These are phyloP conservation scores for Lactifluus piperatus DNA, from an alignment of 768 basidiomycete genomes.

Conservation along the genomic window DNA sequence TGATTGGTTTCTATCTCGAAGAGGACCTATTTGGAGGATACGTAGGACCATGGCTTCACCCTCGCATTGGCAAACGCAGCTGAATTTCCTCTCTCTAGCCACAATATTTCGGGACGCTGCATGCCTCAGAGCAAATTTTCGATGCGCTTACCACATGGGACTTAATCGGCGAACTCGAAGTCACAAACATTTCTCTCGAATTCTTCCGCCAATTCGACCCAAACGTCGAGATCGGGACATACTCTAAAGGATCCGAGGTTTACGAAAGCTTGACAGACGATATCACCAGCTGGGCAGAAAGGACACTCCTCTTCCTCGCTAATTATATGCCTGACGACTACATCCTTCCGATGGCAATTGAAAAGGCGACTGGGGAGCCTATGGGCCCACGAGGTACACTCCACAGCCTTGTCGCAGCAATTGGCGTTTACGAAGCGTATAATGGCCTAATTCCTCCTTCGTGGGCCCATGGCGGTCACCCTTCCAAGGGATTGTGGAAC, in stretches of 20 bases:
- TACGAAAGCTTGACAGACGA: neutral
- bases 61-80: neutral
- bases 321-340: neutral
- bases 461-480: neutral
- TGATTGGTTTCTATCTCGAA: neutral
- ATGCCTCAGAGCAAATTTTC: neutral
- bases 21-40: neutral
- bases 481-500: neutral
- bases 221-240: neutral
- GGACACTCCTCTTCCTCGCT: too few relatives aligned
- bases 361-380: neutral
- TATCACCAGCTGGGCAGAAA: conserved; percentile 1
- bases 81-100: neutral
- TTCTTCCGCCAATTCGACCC: conserved; percentile 8
- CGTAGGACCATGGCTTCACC: neutral
- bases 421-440: neutral
- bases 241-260: neutral
- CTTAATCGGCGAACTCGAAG: neutral
- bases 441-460: conserved; percentile 2
- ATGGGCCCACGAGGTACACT: neutral
- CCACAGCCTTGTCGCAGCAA: neutral
- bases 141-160: conserved; percentile 7
- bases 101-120: conserved; percentile 6
- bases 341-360: neutral
- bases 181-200: conserved; percentile 3